Percentiles rank a stretch among this genome's conserved stretches.
These are phyloP conservation scores for Cardamine chenopodiifolia DNA, from an alignment of 345 rosid genomes.

Conservation along the genomic window DNA sequence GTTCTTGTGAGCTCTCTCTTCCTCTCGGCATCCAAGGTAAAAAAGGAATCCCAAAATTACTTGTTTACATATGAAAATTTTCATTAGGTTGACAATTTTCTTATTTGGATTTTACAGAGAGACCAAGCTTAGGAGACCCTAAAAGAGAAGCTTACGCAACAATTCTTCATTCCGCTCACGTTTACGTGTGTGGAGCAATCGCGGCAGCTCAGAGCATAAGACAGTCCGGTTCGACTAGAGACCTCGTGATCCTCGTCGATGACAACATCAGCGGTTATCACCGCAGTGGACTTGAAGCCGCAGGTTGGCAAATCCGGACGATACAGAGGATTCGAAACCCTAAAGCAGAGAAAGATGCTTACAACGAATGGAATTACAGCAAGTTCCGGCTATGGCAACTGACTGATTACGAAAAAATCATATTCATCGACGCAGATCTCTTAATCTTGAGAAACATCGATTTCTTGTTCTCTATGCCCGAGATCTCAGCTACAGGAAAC, in stretches of 20 bases:
- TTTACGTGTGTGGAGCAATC: conserved; percentile 92
- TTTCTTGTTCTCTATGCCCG: conserved; percentile 85
- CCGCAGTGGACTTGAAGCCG: conserved; percentile 83
- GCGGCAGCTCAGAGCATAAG: conserved; percentile 94
- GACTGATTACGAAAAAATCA: conserved; percentile 88
- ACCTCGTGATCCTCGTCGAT: conserved; percentile 91
- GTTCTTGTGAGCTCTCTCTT: conserved; percentile 94
- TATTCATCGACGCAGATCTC: conserved; percentile 90
- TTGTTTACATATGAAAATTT: neutral
- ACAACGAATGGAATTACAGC: conserved; percentile 99
- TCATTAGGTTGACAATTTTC: neutral
- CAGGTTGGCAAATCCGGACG: conserved; percentile 87
- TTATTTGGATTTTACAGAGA: conserved; percentile 45
- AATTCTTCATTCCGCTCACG: conserved; percentile 87
- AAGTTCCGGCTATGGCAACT: conserved; percentile 94
- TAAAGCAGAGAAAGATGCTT: conserved; percentile 92
- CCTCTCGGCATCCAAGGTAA: conserved; percentile 76
- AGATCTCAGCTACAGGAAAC: conserved; percentile 85
- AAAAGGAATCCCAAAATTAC: neutral
- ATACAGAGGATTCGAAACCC: conserved; percentile 92
- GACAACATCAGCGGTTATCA: conserved; percentile 73
- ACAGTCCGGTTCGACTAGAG: conserved; percentile 82
- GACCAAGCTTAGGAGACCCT: conserved; percentile 57
- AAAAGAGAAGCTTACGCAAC: conserved; percentile 91
- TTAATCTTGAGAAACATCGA: conserved; percentile 85